These are phyloP conservation scores for Hyaloscypha bicolor DNA, from an alignment of 495 filamentous ascomycete species.

Conservation along the genomic window DNA sequence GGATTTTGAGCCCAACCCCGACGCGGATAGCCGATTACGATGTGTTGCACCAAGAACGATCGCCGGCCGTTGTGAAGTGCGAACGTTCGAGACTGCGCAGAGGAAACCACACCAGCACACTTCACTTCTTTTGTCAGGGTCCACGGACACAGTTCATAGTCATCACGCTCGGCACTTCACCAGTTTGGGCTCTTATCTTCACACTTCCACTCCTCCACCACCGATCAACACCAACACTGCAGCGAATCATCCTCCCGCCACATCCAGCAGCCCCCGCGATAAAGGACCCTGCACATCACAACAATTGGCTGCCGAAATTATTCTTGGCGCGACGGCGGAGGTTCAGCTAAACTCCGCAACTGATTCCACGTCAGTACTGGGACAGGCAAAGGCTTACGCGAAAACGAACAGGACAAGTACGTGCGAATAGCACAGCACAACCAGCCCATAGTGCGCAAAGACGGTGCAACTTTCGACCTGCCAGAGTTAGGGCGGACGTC, in stretches of 20 bases:
- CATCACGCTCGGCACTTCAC: neutral
- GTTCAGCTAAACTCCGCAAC: neutral
- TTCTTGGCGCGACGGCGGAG: neutral
- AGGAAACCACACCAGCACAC: neutral
- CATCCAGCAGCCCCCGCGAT: neutral
- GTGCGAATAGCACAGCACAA: neutral
- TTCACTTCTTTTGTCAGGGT: neutral
- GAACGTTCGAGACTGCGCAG: slow-evolving; percentile 7
- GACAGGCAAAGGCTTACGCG: slow-evolving; percentile 1
- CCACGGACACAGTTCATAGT: neutral
- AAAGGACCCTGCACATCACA: neutral
- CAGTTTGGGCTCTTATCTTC: neutral
- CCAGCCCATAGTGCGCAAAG: slow-evolving; percentile 2
- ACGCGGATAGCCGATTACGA: neutral
- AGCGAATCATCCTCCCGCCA: neutral
- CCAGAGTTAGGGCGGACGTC: neutral
- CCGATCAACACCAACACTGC: neutral
- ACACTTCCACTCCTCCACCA: neutral
- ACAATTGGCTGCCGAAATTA: neutral
- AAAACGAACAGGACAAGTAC: slow-evolving; percentile 22
- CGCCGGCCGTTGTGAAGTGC: neutral
- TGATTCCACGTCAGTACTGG: neutral
- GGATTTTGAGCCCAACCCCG: neutral
- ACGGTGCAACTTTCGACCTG: slow-evolving; percentile 10
- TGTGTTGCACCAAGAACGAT: slow-evolving; percentile 9